Conservation (phyloP, 2,329 filamentous ascomycete species). For the Colletotrichum scovillei region DNA sequence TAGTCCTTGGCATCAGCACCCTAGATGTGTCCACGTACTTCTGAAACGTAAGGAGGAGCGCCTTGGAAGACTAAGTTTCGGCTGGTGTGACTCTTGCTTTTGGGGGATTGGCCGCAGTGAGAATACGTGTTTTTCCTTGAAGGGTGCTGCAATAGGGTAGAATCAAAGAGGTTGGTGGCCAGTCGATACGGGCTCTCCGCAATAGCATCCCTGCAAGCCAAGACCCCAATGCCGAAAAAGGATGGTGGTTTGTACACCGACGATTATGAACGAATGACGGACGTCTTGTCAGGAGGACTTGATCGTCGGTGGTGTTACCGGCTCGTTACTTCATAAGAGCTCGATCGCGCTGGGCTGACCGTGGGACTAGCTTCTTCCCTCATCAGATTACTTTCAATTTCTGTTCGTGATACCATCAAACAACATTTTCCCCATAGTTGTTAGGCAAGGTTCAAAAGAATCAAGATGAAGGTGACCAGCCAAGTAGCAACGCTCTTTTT, state of each 20-base stretch:
- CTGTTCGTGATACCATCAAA: not conserved
- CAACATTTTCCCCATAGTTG: not conserved
- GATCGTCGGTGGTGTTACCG: not conserved
- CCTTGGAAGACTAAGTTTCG: not conserved
- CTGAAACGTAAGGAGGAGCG: not conserved
- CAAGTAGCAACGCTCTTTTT: not conserved
- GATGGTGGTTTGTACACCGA: slow-evolving; percentile 22
- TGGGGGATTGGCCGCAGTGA: not conserved
- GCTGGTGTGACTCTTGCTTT: not conserved
- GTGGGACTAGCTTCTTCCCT: not conserved
- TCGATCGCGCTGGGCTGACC: not conserved
- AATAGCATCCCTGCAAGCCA: slow-evolving; percentile 7
- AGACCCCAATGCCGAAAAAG: slow-evolving; percentile 14
- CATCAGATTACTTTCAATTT: not conserved
- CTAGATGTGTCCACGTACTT: not conserved
- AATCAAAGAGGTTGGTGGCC: not conserved
- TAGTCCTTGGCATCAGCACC: not conserved
- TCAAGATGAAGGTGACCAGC: not conserved
- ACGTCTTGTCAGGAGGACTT: not conserved
- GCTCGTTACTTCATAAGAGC: not conserved
- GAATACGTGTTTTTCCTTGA: not conserved
- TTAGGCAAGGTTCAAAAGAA: not conserved
- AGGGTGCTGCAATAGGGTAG: not conserved
- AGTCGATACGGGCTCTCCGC: slow-evolving; percentile 9
- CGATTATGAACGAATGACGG: not conserved